Evolutionary conservation across 2,329 filamentous ascomycete genomes (phyloP).

Genomic region (Sordariomycetes sp.): DNA sequence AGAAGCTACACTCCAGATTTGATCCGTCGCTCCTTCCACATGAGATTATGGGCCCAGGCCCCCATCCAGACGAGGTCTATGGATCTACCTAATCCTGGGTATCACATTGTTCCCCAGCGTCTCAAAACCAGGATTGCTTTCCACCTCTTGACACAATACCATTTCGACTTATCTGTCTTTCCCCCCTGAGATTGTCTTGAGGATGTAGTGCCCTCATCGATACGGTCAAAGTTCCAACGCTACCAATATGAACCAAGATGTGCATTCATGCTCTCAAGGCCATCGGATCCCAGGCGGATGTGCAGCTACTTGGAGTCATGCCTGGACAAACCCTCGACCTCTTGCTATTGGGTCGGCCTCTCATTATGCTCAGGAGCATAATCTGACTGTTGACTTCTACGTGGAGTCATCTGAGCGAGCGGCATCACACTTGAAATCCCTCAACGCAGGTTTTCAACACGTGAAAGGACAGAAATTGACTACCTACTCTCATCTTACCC

Average conservation of each 20-base stretch:
- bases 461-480: background rate
- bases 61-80: too few relatives aligned
- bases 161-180: background rate
- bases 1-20: background rate
- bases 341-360: background rate
- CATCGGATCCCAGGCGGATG: background rate
- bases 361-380: constrained; percentile 4
- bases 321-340: background rate
- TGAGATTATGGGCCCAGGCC: background rate
- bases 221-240: background rate
- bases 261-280: background rate
- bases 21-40: background rate
- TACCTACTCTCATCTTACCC: background rate
- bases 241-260: background rate
- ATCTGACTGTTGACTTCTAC: constrained; percentile 1
- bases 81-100: background rate
- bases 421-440: background rate
- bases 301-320: background rate
- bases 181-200: background rate
- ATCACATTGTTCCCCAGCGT: background rate
- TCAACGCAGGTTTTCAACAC: background rate
- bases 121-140: too few relatives aligned
- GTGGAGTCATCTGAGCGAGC: background rate
- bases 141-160: background rate
- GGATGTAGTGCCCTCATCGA: background rate